These are phyloP conservation scores for Rhizopogon vinicolor DNA, from an alignment of 768 basidiomycete species.

Conservation along the genomic window DNA sequence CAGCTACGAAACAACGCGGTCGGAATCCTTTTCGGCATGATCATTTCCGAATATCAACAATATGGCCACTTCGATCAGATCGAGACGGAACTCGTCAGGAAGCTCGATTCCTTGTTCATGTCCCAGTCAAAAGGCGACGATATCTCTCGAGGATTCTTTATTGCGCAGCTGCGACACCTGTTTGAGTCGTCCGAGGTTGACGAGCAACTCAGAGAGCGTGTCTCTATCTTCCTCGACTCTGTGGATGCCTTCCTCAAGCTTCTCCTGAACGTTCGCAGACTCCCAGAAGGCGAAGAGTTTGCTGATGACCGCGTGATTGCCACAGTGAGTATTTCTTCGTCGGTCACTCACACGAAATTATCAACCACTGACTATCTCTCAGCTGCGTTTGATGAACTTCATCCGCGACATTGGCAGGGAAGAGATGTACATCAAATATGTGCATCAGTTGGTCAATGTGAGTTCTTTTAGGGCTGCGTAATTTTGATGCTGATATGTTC, in stretches of 20 bases:
- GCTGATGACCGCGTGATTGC: slow-evolving; percentile 93
- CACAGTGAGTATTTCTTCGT: slow-evolving; percentile 44
- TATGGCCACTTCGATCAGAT: slow-evolving; percentile 83
- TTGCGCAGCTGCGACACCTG: slow-evolving; percentile 83
- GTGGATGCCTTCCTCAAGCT: slow-evolving; percentile 93
- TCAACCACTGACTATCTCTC: slow-evolving; percentile 7
- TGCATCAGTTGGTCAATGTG: slow-evolving; percentile 91
- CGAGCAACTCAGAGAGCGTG: slow-evolving; percentile 69
- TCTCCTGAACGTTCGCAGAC: slow-evolving; percentile 76
- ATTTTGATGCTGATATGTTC: slow-evolving; percentile 10
- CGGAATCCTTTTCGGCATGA: slow-evolving; percentile 93
- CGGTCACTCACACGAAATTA: background rate
- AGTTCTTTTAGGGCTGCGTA: slow-evolving; percentile 17
- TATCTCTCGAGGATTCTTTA: slow-evolving; percentile 89
- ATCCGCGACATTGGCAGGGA: slow-evolving; percentile 87
- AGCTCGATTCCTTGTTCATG: slow-evolving; percentile 90
- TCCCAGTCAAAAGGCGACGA: slow-evolving; percentile 89
- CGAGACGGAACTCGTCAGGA: slow-evolving; percentile 88
- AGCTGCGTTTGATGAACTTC: slow-evolving; percentile 91
- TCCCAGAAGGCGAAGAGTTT: slow-evolving; percentile 92
- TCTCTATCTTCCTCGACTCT: slow-evolving; percentile 80
- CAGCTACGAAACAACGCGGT: slow-evolving; percentile 86
- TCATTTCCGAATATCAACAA: slow-evolving; percentile 85
- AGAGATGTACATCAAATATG: slow-evolving; percentile 95
- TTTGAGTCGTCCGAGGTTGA: slow-evolving; percentile 85